Percentiles rank a stretch among this genome's conserved stretches.
phyloP scores from a whole-genome alignment of 352 stramenopile species.

The Peronospora tabacina region DNA sequence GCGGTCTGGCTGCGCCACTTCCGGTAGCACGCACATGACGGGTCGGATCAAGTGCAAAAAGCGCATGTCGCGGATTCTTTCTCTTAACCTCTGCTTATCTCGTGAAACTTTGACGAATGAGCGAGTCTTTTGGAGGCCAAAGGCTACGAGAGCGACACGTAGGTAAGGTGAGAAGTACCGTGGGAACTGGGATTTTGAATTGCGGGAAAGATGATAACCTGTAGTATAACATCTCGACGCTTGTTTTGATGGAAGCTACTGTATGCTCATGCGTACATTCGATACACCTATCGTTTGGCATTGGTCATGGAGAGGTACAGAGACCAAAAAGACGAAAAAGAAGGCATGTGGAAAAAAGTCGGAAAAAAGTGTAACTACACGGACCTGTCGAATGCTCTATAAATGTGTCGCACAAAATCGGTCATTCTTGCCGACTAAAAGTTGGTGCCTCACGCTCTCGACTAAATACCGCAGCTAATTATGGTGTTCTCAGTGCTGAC shows the following conservation, averaged over 20 bases:
- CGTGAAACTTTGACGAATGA: slow-evolving; percentile 35
- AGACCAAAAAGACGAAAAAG: too few relatives aligned
- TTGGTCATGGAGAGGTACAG: background rate
- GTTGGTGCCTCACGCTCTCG: too few relatives aligned
- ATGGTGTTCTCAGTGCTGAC: slow-evolving; percentile 5
- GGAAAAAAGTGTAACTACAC: background rate
- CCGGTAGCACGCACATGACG: slow-evolving; percentile 97
- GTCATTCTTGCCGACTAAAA: background rate
- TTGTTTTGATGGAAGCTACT: background rate
- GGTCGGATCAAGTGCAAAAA: slow-evolving; percentile 98
- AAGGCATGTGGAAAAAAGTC: slow-evolving; percentile 1
- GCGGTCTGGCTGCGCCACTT: slow-evolving; percentile 94
- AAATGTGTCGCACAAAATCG: background rate
- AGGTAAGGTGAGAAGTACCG: slow-evolving; percentile 3
- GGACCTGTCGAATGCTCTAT: background rate
- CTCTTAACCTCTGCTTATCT: background rate
- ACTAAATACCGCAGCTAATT: background rate
- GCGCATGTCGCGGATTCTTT: slow-evolving; percentile 58
- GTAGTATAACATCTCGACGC: background rate
- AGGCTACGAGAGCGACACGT: slow-evolving; percentile 17
- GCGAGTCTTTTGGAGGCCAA: background rate
- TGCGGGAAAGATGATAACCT: background rate
- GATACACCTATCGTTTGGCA: background rate
- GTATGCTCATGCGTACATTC: background rate
- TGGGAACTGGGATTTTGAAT: background rate